Evolutionary conservation across 495 filamentous ascomycete genomes (phyloP), one percentile per base, ranked within the genome.

Genomic region (Penicillium lagena): DNA sequence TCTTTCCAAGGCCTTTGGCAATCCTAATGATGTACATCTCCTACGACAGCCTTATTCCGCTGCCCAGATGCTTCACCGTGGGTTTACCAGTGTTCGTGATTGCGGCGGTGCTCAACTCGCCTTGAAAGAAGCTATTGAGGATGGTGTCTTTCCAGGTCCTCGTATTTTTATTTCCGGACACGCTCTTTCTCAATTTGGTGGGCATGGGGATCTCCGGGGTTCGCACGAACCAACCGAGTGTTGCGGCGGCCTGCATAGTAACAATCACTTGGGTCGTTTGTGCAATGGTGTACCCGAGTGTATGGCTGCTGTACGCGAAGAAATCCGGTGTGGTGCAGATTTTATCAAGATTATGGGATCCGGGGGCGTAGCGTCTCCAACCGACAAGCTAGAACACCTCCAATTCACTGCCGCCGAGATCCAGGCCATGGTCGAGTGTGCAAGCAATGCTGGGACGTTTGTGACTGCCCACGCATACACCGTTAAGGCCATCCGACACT

Each of bases 271-370:
- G 1, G 68, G 67, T 1, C 60, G 72, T 5, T 37, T 79, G 1
- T 71, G 66, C 35, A 73, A 80, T 46, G 77, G 77, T 5, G 72
- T 75, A 4, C 54, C 71, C 0, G 73, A 72, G 37, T 79, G 75
- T 43, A 58, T 76, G 39, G 63, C 67, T 29, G 62, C 62, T 27
- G 72, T 70, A 0, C 62, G 76, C 11, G 76, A 80, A 35, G 72
- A 77, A 48, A 55, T 80, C 11, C 63, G 77, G 12, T 61, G 53
- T 1, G 76, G 77, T 1, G 71, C 75, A 1, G 69, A 79, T 38
- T 78, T 79, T 44, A 67, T 80, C 58, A 80, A 80, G 58, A 78
- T 80, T 42, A 78, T 80, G 75, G 59, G 64, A 10, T 69, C 70
- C 3, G 75, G 76, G 5, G 76, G 77, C 4, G 77, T 80, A 6